phyloP scores from a whole-genome alignment of 306 rosid genomes.

The Cicer bijugum region DNA sequence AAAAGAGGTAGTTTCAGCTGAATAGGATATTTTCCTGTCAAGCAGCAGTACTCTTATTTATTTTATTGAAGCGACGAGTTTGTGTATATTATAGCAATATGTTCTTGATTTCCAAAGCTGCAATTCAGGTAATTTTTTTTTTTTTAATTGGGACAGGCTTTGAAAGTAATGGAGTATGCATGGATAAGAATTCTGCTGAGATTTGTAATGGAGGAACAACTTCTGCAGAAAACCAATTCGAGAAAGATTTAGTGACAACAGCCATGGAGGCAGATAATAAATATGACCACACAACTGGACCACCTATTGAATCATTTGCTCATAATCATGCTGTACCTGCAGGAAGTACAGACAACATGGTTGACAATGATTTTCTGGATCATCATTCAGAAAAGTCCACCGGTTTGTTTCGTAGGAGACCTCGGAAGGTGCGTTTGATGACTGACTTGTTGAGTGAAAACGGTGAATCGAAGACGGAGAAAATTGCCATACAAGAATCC shows the following conservation, averaged over 20 bases:
- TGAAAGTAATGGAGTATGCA: conserved; percentile 54
- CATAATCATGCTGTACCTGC: conserved; percentile 50
- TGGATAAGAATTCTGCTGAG: conserved; percentile 51
- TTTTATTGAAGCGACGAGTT: conserved; percentile 19
- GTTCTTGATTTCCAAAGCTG: conserved; percentile 46
- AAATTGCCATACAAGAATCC: conserved; percentile 48
- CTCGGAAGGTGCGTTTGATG: conserved; percentile 83
- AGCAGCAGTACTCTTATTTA: conserved; percentile 17
- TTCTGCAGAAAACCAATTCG: conserved; percentile 48
- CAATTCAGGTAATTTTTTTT: conserved; percentile 42
- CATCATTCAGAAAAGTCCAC: conserved; percentile 57
- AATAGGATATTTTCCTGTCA: conserved; percentile 20
- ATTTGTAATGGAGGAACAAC: conserved; percentile 52
- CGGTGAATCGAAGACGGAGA: conserved; percentile 56
- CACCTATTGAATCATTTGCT: conserved; percentile 51
- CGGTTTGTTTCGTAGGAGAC: conserved; percentile 66
- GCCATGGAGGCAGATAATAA: conserved; percentile 43
- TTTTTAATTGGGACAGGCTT: conserved; percentile 50
- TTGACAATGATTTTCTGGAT: conserved; percentile 58
- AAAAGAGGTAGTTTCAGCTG: conserved; percentile 52
- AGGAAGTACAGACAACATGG: conserved; percentile 52
- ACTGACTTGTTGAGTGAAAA: conserved; percentile 75
- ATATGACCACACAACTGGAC: conserved; percentile 44
- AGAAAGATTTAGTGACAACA: conserved; percentile 43
- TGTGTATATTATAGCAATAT: conserved; percentile 23